These are phyloP conservation scores for Coprinellus aureogranulatus DNA, from an alignment of 768 basidiomycete species.

Conservation along the genomic window DNA sequence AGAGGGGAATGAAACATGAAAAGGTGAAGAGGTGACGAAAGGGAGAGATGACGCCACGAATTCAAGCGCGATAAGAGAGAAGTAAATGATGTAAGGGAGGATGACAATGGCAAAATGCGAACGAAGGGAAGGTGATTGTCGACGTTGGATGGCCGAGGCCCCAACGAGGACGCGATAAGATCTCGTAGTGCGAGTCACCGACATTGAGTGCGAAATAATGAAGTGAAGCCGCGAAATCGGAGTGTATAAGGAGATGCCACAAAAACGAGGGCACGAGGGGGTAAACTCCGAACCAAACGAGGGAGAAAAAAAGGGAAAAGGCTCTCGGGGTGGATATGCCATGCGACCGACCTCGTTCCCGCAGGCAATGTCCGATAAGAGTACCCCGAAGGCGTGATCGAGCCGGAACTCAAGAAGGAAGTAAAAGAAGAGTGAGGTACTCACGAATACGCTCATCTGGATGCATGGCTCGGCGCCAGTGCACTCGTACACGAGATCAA, in stretches of 20 bases:
- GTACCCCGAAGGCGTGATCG: neutral
- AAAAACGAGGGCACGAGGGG: constrained; percentile 3
- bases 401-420: neutral
- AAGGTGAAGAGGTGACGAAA: too few relatives aligned
- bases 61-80: neutral
- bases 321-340: neutral
- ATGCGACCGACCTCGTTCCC: constrained; percentile 3
- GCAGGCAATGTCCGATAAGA: neutral
- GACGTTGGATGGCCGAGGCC: too few relatives aligned
- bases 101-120: neutral
- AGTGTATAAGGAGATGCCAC: neutral
- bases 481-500: constrained; percentile 93
- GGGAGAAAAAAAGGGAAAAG: constrained; percentile 1
- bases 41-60: neutral
- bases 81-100: neutral
- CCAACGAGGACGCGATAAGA: too few relatives aligned
- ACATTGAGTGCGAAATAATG: too few relatives aligned
- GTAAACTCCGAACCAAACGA: constrained; percentile 1
- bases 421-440: constrained; percentile 29
- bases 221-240: too few relatives aligned
- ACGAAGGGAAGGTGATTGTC: neutral
- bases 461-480: constrained; percentile 91
- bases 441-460: constrained; percentile 86
- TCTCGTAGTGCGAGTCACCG: too few relatives aligned
- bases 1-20: constrained; percentile 12